phyloP scores from a whole-genome alignment of 1,284 basidiomycete species.

The Spongiforma sp. region DNA sequence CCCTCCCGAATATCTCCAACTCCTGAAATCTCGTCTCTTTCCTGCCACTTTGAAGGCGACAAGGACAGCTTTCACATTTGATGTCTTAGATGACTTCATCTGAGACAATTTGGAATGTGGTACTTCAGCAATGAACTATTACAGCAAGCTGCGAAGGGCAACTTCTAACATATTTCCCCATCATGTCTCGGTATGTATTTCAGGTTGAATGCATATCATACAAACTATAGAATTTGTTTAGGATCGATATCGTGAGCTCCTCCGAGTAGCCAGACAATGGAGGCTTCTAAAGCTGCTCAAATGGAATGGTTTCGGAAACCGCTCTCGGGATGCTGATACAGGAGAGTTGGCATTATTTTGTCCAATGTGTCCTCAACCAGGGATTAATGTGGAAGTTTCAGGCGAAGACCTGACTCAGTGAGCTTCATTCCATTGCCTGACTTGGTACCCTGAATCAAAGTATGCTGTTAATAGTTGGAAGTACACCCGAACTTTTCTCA shows the following conservation, averaged over 20 bases:
- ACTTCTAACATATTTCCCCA: slow-evolving; percentile 30
- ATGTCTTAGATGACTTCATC: slow-evolving; percentile 25
- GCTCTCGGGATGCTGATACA: background rate
- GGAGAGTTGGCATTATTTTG: slow-evolving; percentile 20
- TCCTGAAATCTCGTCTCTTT: background rate
- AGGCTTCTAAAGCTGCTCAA: slow-evolving; percentile 5
- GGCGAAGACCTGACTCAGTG: background rate
- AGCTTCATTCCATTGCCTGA: background rate
- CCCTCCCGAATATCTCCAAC: slow-evolving; percentile 16
- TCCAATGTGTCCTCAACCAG: slow-evolving; percentile 19
- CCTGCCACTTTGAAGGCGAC: background rate
- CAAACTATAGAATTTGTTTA: background rate
- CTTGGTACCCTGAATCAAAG: background rate
- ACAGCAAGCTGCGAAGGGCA: slow-evolving; percentile 21
- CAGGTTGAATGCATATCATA: too few relatives aligned
- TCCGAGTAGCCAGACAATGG: slow-evolving; percentile 9
- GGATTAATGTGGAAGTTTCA: slow-evolving; percentile 8
- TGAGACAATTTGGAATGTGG: slow-evolving; percentile 32
- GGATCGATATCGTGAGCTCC: slow-evolving; percentile 16
- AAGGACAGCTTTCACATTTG: background rate
- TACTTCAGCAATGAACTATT: slow-evolving; percentile 34
- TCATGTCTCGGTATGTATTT: slow-evolving; percentile 14
- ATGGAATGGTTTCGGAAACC: slow-evolving; percentile 6
- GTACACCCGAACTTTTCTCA: background rate
- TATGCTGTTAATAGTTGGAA: slow-evolving; percentile 1